phyloP scores from a whole-genome alignment of 176 grass and related monocot species.

The Areca catechu region DNA sequence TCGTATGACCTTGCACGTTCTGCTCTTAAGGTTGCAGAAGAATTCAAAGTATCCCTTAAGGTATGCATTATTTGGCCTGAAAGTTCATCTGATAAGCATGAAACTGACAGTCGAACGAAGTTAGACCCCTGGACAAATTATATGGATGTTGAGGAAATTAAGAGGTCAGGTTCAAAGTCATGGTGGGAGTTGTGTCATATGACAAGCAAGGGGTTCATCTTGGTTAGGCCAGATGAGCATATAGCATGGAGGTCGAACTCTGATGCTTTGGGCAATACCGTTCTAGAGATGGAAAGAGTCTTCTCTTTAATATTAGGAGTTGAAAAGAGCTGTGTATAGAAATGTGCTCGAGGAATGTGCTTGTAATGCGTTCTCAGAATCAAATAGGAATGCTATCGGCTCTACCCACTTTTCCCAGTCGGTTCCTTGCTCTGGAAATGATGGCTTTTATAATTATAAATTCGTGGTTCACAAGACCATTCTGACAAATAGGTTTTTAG shows the following conservation, averaged over 20 bases:
- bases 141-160: slow-evolving; percentile 53
- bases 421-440: too few relatives aligned
- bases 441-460: too few relatives aligned
- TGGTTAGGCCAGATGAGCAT: slow-evolving; percentile 92
- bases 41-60: slow-evolving; percentile 50
- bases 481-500: too few relatives aligned
- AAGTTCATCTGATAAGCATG: slow-evolving; percentile 25
- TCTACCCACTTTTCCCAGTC: too few relatives aligned
- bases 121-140: slow-evolving; percentile 51
- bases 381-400: too few relatives aligned
- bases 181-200: slow-evolving; percentile 76
- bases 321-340: neutral
- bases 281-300: slow-evolving; percentile 38
- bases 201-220: slow-evolving; percentile 38
- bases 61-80: slow-evolving; percentile 73
- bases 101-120: slow-evolving; percentile 21
- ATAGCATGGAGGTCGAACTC: slow-evolving; percentile 65
- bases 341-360: too few relatives aligned
- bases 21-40: slow-evolving; percentile 36
- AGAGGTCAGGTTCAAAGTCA: slow-evolving; percentile 24
- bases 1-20: slow-evolving; percentile 56
- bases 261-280: slow-evolving; percentile 20
- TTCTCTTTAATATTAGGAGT: slow-evolving; percentile 41
- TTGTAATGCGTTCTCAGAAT: too few relatives aligned
- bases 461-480: too few relatives aligned